Conservation (phyloP, 495 filamentous ascomycete genomes). For the Staphylotrichum longicolle region DNA sequence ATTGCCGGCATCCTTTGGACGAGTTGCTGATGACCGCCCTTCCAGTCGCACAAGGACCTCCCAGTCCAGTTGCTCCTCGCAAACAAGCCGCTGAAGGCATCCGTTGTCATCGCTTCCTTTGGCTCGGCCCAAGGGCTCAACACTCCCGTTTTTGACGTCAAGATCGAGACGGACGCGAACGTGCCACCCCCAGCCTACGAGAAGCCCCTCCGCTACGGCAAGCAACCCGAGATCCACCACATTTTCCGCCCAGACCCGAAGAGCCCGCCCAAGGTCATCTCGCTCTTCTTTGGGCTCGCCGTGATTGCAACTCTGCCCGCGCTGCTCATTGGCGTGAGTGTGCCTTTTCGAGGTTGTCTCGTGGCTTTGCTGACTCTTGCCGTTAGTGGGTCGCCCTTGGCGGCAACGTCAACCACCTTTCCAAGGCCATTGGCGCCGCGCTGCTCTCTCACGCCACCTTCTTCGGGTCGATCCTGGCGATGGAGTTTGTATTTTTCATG, state of each 20-base stretch:
- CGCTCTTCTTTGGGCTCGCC: conserved; percentile 69
- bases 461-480: conserved; percentile 74
- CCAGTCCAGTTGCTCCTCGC: conserved; percentile 75
- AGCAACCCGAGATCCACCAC: conserved; percentile 82
- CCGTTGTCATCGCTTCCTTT: conserved; percentile 82
- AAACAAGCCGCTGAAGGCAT: conserved; percentile 65
- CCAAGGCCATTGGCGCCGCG: conserved; percentile 66
- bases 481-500: conserved; percentile 91
- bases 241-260: conserved; percentile 77
- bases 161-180: conserved; percentile 54
- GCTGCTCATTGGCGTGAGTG: conserved; percentile 67
- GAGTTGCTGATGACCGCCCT: conserved; percentile 13
- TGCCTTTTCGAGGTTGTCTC: background rate
- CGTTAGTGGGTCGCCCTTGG: conserved; percentile 74
- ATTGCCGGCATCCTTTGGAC: background rate
- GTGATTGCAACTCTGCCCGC: conserved; percentile 69
- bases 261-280: conserved; percentile 80
- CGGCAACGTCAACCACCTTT: conserved; percentile 77
- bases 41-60: conserved; percentile 82
- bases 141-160: conserved; percentile 65
- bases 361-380: conserved; percentile 15
- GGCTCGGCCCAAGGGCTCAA: conserved; percentile 67
- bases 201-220: conserved; percentile 74
- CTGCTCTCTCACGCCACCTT: conserved; percentile 79
- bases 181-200: conserved; percentile 59